A percentile compares a stretch with the other conserved stretches of the same genome.
Evolutionary conservation across 1,139 yeast genomes (phyloP).

Genomic region (Candida sanyaensis): DNA sequence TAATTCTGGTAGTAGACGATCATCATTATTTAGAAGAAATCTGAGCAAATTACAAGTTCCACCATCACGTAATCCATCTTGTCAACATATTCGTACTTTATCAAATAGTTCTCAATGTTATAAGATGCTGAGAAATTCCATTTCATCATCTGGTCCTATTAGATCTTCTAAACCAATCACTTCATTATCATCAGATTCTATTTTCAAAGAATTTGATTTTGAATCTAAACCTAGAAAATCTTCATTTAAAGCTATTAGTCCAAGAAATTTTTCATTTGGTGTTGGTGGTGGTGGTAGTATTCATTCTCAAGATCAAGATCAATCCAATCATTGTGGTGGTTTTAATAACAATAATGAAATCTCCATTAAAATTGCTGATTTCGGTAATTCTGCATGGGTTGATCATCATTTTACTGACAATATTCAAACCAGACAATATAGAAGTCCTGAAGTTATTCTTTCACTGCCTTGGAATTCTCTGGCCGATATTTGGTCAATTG

Average conservation of each 20-base stretch:
- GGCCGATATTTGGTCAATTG: conserved; percentile 83
- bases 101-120: conserved; percentile 16
- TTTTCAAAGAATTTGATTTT: conserved; percentile 21
- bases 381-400: conserved; percentile 84
- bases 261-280: conserved; percentile 8
- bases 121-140: conserved; percentile 26
- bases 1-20: conserved; percentile 9
- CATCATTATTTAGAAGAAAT: conserved; percentile 9
- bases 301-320: not conserved
- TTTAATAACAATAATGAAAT: conserved; percentile 6
- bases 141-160: conserved; percentile 22
- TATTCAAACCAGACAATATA: conserved; percentile 83
- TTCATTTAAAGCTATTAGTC: conserved; percentile 12
- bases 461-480: conserved; percentile 81
- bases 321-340: not conserved
- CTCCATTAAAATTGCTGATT: conserved; percentile 67
- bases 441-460: conserved; percentile 75
- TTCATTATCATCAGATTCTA: conserved; percentile 21
- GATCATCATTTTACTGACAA: conserved; percentile 77
- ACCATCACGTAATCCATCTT: conserved; percentile 1
- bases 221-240: conserved; percentile 7
- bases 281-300: not conserved
- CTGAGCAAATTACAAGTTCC: conserved; percentile 4
- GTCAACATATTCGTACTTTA: conserved; percentile 11
- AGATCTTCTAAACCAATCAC: conserved; percentile 33